A percentile compares a stretch with the other conserved stretches of the same genome.
Conservation (phyloP, 495 filamentous ascomycete species). For the Xeromyces bisporus region DNA sequence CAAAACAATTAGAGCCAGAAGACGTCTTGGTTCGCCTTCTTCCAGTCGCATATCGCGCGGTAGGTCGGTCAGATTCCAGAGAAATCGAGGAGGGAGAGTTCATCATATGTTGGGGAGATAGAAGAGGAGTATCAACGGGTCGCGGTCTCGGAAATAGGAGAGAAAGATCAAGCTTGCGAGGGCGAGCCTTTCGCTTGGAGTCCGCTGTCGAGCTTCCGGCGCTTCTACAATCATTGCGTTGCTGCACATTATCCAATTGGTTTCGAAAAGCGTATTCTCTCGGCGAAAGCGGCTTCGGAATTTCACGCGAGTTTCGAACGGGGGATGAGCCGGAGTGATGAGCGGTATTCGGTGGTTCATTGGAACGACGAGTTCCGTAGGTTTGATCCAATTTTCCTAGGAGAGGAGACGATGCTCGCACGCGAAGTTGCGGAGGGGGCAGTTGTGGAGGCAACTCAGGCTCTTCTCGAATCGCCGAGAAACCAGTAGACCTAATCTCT, state of each 20-base stretch:
- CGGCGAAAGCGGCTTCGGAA: too few relatives aligned
- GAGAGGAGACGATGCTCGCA: conserved; percentile 28
- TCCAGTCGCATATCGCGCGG: conserved; percentile 3
- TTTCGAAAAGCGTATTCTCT: not conserved
- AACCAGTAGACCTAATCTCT: not conserved
- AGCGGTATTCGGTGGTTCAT: conserved; percentile 13
- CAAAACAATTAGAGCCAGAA: conserved; percentile 5
- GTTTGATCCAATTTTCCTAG: conserved; percentile 22
- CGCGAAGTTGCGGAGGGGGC: conserved; percentile 13
- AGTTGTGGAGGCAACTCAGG: not conserved
- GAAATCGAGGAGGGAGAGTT: conserved; percentile 29
- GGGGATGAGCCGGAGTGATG: conserved; percentile 20
- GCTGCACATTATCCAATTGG: not conserved
- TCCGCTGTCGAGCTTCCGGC: conserved; percentile 15
- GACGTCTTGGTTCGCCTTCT: conserved; percentile 16
- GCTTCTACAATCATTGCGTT: not conserved
- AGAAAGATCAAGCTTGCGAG: conserved; percentile 28
- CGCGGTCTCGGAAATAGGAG: conserved; percentile 30
- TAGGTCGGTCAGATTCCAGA: conserved; percentile 14
- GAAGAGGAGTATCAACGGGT: conserved; percentile 13
- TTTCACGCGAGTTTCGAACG: not conserved
- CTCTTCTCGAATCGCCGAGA: not conserved
- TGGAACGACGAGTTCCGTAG: conserved; percentile 13
- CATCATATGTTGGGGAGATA: conserved; percentile 30
- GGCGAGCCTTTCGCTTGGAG: conserved; percentile 25